phyloP scores from a whole-genome alignment of 2,329 filamentous ascomycete genomes.

The Xylariales sp. region DNA sequence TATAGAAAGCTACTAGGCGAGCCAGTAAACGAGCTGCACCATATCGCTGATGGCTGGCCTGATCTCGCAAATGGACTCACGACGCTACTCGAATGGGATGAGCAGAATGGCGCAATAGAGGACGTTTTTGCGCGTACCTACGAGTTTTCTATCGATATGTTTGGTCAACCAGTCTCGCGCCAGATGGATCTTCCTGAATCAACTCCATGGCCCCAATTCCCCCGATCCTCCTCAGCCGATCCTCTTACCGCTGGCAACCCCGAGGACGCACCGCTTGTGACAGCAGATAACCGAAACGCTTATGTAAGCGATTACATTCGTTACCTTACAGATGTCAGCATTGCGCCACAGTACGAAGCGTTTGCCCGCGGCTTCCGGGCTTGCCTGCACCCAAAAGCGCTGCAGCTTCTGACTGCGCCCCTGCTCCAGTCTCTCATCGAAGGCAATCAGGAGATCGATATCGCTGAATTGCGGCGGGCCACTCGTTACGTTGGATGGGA shows the following conservation, averaged over 20 bases:
- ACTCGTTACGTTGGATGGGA: conserved; percentile 81
- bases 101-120: conserved; percentile 68
- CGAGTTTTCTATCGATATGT: conserved; percentile 67
- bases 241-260: conserved; percentile 31
- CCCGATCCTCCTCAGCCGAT: conserved; percentile 15
- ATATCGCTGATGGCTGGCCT: conserved; percentile 86
- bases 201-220: conserved; percentile 52
- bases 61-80: conserved; percentile 71
- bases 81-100: conserved; percentile 70
- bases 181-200: conserved; percentile 44
- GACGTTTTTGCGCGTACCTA: conserved; percentile 83
- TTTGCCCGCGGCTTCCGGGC: conserved; percentile 78
- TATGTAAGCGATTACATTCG: conserved; percentile 83
- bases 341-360: conserved; percentile 72
- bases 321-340: conserved; percentile 75
- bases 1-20: conserved; percentile 75
- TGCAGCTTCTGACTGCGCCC: conserved; percentile 66
- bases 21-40: conserved; percentile 64
- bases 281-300: conserved; percentile 68
- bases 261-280: conserved; percentile 68
- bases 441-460: conserved; percentile 76
- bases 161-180: conserved; percentile 52
- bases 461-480: conserved; percentile 65
- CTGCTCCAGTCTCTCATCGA: conserved; percentile 77
- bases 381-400: conserved; percentile 66